Evolutionary conservation across 2,329 filamentous ascomycete species (phyloP).

Genomic region (Stagonosporopsis chrysanthemi): DNA sequence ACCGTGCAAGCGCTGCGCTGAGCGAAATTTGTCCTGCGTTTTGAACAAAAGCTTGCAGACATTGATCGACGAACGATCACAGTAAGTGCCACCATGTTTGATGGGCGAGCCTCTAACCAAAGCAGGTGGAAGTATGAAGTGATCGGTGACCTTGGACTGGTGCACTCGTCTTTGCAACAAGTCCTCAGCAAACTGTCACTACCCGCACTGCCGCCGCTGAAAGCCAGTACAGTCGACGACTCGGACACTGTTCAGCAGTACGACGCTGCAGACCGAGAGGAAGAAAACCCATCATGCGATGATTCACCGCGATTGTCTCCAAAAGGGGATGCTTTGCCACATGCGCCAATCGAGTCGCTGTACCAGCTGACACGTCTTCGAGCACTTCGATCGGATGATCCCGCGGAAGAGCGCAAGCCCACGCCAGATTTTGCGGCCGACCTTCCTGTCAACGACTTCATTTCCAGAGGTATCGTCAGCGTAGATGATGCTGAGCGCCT

Average conservation of each 20-base stretch:
- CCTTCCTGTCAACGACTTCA: constrained; percentile 54
- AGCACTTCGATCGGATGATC: constrained; percentile 47
- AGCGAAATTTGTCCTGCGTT: constrained; percentile 59
- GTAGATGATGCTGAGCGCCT: constrained; percentile 54
- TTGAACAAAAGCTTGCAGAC: constrained; percentile 61
- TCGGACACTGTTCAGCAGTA: constrained; percentile 34
- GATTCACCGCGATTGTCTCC: constrained; percentile 41
- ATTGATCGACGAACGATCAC: constrained; percentile 55
- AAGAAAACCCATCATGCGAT: constrained; percentile 41
- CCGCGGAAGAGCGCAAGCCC: constrained; percentile 48
- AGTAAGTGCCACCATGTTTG: constrained; percentile 27
- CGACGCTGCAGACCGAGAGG: constrained; percentile 49
- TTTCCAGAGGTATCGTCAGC: constrained; percentile 58
- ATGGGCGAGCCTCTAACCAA: not conserved
- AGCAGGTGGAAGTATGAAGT: constrained; percentile 38
- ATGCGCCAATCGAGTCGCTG: constrained; percentile 56
- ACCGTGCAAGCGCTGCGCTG: constrained; percentile 59
- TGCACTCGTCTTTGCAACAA: constrained; percentile 52
- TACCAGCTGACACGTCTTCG: constrained; percentile 57
- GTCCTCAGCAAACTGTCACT: constrained; percentile 51
- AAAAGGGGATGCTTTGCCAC: constrained; percentile 36
- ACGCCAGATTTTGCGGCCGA: constrained; percentile 9
- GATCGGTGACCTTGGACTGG: constrained; percentile 35
- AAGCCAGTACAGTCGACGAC: constrained; percentile 26
- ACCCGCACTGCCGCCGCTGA: constrained; percentile 48